Evolutionary conservation across 2,329 filamentous ascomycete genomes (phyloP).

Genomic region (Stagonosporopsis cucurbitacearum): DNA sequence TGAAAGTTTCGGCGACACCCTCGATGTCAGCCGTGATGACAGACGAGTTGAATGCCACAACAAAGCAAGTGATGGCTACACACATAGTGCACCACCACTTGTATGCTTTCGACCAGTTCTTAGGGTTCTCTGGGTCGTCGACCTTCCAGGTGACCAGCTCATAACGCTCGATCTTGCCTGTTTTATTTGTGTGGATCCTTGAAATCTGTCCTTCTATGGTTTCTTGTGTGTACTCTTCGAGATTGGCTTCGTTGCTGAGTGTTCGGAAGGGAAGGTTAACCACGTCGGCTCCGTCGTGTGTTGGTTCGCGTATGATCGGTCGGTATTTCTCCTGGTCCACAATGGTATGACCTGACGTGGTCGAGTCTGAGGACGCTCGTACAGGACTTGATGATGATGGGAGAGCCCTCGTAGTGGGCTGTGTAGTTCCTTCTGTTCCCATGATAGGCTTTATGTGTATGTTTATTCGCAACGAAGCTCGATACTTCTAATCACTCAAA

Average conservation of each 20-base stretch:
- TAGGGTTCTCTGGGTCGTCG: conserved; percentile 78
- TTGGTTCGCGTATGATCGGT: conserved; percentile 30
- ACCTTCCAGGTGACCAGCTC: conserved; percentile 74
- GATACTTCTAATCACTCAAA: not conserved
- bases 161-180: conserved; percentile 58
- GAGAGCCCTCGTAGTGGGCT: conserved; percentile 23
- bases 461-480: not conserved
- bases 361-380: conserved; percentile 16
- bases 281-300: conserved; percentile 50
- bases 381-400: conserved; percentile 8
- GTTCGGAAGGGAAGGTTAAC: conserved; percentile 70
- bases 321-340: conserved; percentile 22
- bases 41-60: conserved; percentile 63
- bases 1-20: conserved; percentile 68
- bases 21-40: conserved; percentile 79
- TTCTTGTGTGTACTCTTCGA: conserved; percentile 72
- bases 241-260: conserved; percentile 60
- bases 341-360: conserved; percentile 24
- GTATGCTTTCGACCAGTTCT: conserved; percentile 79
- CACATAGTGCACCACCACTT: conserved; percentile 86
- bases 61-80: conserved; percentile 66
- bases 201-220: conserved; percentile 68
- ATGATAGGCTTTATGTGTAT: conserved; percentile 13
- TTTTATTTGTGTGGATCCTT: conserved; percentile 61
- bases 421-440: conserved; percentile 24